Base-by-base conservation (phyloP, 1,139 yeast species). In the Sporopachydermia cereana region DNA sequence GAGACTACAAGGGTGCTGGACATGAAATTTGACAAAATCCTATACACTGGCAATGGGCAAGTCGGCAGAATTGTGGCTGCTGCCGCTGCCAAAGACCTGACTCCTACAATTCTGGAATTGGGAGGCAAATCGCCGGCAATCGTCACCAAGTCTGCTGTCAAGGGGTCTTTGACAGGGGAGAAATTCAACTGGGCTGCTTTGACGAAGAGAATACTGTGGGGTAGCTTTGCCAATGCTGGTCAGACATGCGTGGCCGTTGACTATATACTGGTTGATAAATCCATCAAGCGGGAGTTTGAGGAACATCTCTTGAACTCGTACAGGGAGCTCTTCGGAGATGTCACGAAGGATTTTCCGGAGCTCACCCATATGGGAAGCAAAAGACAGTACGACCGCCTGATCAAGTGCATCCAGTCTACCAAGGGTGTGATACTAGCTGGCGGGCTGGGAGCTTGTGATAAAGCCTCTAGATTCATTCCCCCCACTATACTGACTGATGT, bases 81-180 rank as follows among this genome's bases (percentile, higher is more conserved):
- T 50, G 84, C 84, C 44, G 96, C 96, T 1, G 95, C 94, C 4
- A 79, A 84, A 62, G 73, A 76, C 34, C 69, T 89, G 55, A 85
- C 95, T 1, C 97, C 97, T 0, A 74, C 74, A 20, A 64, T 84
- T 24, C 70, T 91, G 50, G 97, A 89, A 63, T 70, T 91, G 43
- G 97, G 97, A 44, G 96, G 96, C n/a, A 88, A 88, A 60, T 81
- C 91, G 2, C 96, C 96, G 0, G 84, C 77, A 1, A 71, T 88
- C 51, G 67, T 88, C 9, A 74, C 88, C 45, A 68, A 72, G 42
- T 68, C 73, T 44, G 67, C 74, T 43, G 62, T 60, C 5, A 12
- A 12, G 5, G 39, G 39, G 5, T 7, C 12, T 12, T 16, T 34
- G 9, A 34, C 39, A 16, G 17, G 39, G 7, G n/a, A 5, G 9